Evolutionary conservation across 495 filamentous ascomycete genomes (phyloP), one percentile per base, ranked within the genome.

Genomic region (Hyphodiscus hymeniophilus): DNA sequence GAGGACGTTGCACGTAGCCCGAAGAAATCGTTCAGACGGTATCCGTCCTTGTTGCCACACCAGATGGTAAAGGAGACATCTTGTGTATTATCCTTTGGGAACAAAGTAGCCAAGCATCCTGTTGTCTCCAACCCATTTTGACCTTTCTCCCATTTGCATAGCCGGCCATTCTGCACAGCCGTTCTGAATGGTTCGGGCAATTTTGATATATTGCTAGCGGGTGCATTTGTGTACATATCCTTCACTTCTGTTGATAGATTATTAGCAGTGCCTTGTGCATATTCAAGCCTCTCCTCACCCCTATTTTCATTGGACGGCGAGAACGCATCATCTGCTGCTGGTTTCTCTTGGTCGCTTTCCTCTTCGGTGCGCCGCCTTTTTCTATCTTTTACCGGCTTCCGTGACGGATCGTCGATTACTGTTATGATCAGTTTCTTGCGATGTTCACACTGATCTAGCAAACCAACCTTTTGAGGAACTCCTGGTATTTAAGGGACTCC

Each of bases 181-280:
- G 40, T 45, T 51, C 20, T 51, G 20, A 51, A 51, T 21, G 48
- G 48, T 41, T 51, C 48, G 12, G 48, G 48, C 48, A 51, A 36
- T 45, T 44, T 51, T 16, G 42, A 51, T 51, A 45, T 45, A 20
- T 51, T 28, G 32, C 48, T 51, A 51, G 48, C 48, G 24, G 32
- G 48, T 17, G 41, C 41, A 51, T 51, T 51, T 45, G 48, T 51
- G 48, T 45, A 51, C 41, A 51, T 51, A 51, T 51, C 11, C 23
- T 48, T 48, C 34, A 48, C 41, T 48, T 48, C 45, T 48, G 23
- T 48, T 40, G 34, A 33, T 40, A 41, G 16, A 48, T 40, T 48
- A 48, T 48, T 41, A 48, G 45, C 36, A 48, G 22, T 17, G 23
- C 44, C 36, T 26, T 40, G 45, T 48, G 41, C 21, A 48, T 40